phyloP scores from a whole-genome alignment of 495 filamentous ascomycete genomes.

The Talaromyces nanjingensis region DNA sequence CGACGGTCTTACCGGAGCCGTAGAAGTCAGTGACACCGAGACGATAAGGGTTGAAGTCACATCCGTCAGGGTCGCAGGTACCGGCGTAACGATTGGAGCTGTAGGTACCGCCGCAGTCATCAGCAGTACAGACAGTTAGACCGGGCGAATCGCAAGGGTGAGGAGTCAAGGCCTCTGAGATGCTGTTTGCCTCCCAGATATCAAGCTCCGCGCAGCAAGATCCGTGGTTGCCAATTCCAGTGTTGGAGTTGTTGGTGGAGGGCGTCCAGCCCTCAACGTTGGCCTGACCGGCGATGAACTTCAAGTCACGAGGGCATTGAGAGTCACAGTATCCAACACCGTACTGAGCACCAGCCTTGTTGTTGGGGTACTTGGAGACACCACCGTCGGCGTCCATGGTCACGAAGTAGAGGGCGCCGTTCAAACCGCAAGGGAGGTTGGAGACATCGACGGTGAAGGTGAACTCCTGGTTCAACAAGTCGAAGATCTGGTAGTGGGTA shows the following conservation, averaged over 20 bases:
- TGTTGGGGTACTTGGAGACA: constrained; percentile 39
- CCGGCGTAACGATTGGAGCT: constrained; percentile 37
- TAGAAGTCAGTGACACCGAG: constrained; percentile 58
- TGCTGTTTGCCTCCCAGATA: constrained; percentile 65
- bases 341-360: constrained; percentile 62
- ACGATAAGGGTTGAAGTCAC: constrained; percentile 73
- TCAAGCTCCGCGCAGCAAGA: constrained; percentile 72
- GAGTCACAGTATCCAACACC: constrained; percentile 76
- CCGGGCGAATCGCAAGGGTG: constrained; percentile 54
- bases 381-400: constrained; percentile 61
- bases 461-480: constrained; percentile 56
- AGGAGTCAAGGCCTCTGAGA: constrained; percentile 50
- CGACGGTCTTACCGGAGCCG: constrained; percentile 51
- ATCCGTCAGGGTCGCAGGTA: constrained; percentile 69
- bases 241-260: constrained; percentile 53
- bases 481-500: constrained; percentile 52
- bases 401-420: constrained; percentile 65
- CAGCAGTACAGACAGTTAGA: constrained; percentile 51
- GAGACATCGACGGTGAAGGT: constrained; percentile 63
- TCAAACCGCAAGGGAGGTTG: constrained; percentile 60
- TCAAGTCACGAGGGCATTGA: constrained; percentile 58
- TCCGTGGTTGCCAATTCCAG: constrained; percentile 52
- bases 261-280: constrained; percentile 55
- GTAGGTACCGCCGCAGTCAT: constrained; percentile 47
- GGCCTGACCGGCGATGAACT: constrained; percentile 63